Conservation (phyloP, 345 rosid species). For the Noccaea caerulescens region DNA sequence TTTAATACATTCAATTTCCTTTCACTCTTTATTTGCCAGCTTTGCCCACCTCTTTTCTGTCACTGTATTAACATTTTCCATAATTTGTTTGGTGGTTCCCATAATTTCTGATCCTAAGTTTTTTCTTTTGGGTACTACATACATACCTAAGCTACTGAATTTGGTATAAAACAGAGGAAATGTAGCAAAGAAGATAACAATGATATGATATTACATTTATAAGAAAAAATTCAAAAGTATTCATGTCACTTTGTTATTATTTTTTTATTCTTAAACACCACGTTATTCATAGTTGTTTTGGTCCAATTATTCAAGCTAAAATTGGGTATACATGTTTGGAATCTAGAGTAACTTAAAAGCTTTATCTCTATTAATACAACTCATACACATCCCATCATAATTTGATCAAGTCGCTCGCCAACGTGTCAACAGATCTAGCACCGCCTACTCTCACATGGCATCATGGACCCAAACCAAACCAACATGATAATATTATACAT, state of each 20-base stretch:
- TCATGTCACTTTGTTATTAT: too few species aligned
- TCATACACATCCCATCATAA: constrained; percentile 41
- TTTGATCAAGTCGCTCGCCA: constrained; percentile 22
- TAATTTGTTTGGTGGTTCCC: constrained; percentile 7
- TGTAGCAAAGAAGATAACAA: too few species aligned
- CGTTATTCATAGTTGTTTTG: too few species aligned
- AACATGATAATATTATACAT: not conserved
- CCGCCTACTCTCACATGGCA: constrained; percentile 46
- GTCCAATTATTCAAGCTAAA: not conserved
- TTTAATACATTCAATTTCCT: constrained; percentile 14
- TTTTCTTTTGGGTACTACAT: not conserved
- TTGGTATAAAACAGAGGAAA: too few species aligned
- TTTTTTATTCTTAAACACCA: too few species aligned
- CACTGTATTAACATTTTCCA: not conserved
- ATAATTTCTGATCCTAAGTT: constrained; percentile 1
- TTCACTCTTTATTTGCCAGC: constrained; percentile 5
- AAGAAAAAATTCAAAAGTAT: too few species aligned
- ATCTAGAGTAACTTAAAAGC: constrained; percentile 39
- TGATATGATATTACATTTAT: too few species aligned
- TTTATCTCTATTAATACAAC: constrained; percentile 32
- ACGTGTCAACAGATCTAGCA: constrained; percentile 48
- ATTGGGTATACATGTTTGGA: constrained; percentile 12
- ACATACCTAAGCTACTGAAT: not conserved
- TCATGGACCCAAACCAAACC: constrained; percentile 3
- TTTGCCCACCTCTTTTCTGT: not conserved